Evolutionary conservation across 129 eudicot genomes (phyloP), one percentile per base, ranked within the genome.

Genomic region (Scalesia atractyloides): DNA sequence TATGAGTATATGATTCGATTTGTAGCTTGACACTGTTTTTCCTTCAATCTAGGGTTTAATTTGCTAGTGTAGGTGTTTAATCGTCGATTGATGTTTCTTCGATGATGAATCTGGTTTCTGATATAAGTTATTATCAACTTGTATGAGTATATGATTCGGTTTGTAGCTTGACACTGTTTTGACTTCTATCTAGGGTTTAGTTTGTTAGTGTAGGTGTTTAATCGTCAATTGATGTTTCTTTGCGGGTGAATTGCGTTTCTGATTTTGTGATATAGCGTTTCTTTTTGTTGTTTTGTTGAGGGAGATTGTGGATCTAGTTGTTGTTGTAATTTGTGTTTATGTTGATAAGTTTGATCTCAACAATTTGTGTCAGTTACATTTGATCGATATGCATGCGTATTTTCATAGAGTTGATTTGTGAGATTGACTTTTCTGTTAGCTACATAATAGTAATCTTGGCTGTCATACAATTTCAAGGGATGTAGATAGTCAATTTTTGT

Each of bases 41-140:
- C 46, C 41, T 53, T 53, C 51, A 56, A 71, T 19, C 30, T 78
- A 71, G 82, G 82, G 82, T 64, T 78, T 71, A 7, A 9, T 70
- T 52, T 70, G 22, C 1, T 57, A 46, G 51, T 76, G 37, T 57
- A 46, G 33, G 57, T 47, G 63, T 13, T 57, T 33, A 58, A 57
- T 58, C 46, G 46, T 41, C 10, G 2, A 41, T 41, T 7, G 9
- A 8, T 9, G 46, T 7, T 41, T 41, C 1, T 41, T 41, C 10
- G 46, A 8, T 2, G 46, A 41, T 41, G 46, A 41, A 41, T 41
- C 46, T 41, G 46, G 46, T 41, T 41, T 41, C 34, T 30, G 34
- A 3, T 30, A 30, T 2, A 4, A 30, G 34, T 17, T 18, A 3
- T 30, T 30, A 3, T 30, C 54, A 1, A 22, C 62, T 53, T 48